Base-by-base conservation (phyloP, 1,139 yeast species). In the Citeromyces hawaiiensis region DNA sequence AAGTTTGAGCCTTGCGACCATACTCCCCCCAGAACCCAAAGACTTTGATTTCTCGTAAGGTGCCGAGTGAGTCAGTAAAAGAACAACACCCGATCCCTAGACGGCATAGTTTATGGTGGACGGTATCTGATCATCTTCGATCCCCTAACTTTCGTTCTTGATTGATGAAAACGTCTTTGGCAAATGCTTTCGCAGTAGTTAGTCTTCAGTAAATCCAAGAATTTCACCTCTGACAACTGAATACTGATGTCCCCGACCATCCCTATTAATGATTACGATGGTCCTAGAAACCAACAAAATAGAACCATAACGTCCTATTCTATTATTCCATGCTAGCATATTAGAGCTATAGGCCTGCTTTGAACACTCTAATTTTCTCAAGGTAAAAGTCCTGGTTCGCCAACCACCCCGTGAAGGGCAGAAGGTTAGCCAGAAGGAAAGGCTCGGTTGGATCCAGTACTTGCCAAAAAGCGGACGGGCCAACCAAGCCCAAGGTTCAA, bases 241-340 rank as follows among this genome's bases (percentile, higher is more conserved):
- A 19, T 19, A 19, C 32, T 29, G 32, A 29, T 29, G 32, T 6
- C 32, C 32, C 32, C 32, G 21, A 8, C 61, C 57, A 60, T 56
- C 60, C 61, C 61, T 56, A 55, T 56, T 56, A 56, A 56, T 56
- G 60, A 56, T 56, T 57, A 57, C 60, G 59, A 55, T 54, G 61
- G 60, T 57, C 60, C 60, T 56, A 53, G 56, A 56, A 55, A 51
- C 59, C 56, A 54, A 55, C 57, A 53, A 29, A 29, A 29, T 29
- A 29, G 32, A 19, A 19, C 21, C 21, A 19, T 19, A 19, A n/a
- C n/a, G n/a, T n/a, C n/a, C n/a, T n/a, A n/a, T 7, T 19, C 21
- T 19, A 5, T 7, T 19, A 19, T 19, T 19, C 21, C 21, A 19
- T 19, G 21, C 21, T 19, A 19, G 21, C 4, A 19, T 19, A 19